Conservation (phyloP, 2,329 filamentous ascomycete species). For the Aspergillus novoparasiticus region DNA sequence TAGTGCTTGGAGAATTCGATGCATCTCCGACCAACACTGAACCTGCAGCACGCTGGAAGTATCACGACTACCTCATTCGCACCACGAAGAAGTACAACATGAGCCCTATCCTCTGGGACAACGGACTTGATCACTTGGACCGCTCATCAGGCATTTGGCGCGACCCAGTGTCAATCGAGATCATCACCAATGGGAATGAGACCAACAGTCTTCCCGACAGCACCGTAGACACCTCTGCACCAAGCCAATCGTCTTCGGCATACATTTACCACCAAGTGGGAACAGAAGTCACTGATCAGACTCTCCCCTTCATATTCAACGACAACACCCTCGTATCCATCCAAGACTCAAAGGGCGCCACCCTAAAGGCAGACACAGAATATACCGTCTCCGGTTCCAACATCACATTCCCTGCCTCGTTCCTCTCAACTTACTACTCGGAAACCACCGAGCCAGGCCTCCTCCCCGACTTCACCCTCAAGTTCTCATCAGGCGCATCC, state of each 20-base stretch:
- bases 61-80: conserved; percentile 57
- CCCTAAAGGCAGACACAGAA: conserved; percentile 44
- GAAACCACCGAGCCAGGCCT: conserved; percentile 47
- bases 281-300: conserved; percentile 44
- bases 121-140: conserved; percentile 59
- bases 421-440: conserved; percentile 51
- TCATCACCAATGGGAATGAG: conserved; percentile 50
- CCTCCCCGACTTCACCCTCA: conserved; percentile 54
- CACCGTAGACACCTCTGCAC: conserved; percentile 51
- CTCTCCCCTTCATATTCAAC: conserved; percentile 56
- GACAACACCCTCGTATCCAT: conserved; percentile 55
- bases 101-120: conserved; percentile 61
- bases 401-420: conserved; percentile 52
- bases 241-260: conserved; percentile 54
- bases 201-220: conserved; percentile 58
- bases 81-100: conserved; percentile 55
- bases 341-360: conserved; percentile 38
- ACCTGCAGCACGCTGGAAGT: conserved; percentile 60
- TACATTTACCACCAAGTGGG: conserved; percentile 59
- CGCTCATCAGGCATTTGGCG: conserved; percentile 53
- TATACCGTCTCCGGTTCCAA: conserved; percentile 51
- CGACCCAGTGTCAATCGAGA: conserved; percentile 52
- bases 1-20: conserved; percentile 62
- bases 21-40: conserved; percentile 55
- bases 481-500: conserved; percentile 55